A percentile compares a stretch with the other conserved stretches of the same genome.
Evolutionary conservation across 2,329 filamentous ascomycete species (phyloP).

Genomic region (Fusarium sp.): DNA sequence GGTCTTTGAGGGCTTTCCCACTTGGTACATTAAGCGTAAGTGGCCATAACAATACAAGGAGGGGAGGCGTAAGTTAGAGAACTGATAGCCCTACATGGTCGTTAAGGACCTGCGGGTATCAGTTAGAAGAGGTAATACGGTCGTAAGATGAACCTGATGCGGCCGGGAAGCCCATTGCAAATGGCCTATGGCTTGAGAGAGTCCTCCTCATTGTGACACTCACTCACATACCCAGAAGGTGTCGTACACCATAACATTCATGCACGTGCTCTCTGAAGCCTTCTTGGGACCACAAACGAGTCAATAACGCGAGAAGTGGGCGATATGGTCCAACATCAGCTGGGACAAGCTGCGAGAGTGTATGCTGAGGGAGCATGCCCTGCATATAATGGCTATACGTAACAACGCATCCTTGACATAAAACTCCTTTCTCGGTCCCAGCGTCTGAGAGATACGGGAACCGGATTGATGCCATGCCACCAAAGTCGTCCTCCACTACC

Average conservation of each 20-base stretch:
- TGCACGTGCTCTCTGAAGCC: constrained; percentile 39
- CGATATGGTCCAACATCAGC: constrained; percentile 34
- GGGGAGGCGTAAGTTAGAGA: background rate
- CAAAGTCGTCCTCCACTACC: constrained; percentile 39
- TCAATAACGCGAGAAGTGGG: constrained; percentile 35
- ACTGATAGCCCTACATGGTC: background rate
- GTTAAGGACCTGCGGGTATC: constrained; percentile 21
- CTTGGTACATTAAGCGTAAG: background rate
- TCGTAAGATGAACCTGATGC: background rate
- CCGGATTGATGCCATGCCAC: constrained; percentile 43
- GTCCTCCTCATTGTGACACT: background rate
- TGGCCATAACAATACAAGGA: background rate
- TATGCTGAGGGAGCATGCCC: constrained; percentile 26
- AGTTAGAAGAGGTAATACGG: constrained; percentile 6
- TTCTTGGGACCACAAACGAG: constrained; percentile 34
- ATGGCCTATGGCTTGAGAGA: background rate
- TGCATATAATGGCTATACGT: constrained; percentile 37
- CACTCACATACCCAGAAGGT: constrained; percentile 26
- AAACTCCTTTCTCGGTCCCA: constrained; percentile 30
- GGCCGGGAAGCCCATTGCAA: background rate
- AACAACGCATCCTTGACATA: constrained; percentile 44
- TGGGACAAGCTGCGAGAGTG: constrained; percentile 33
- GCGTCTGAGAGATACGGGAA: constrained; percentile 40
- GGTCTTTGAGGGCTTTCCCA: background rate
- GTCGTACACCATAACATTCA: constrained; percentile 41